Evolutionary conservation across 805 yeast species (phyloP).

Genomic region (Candida taoyuanica): DNA sequence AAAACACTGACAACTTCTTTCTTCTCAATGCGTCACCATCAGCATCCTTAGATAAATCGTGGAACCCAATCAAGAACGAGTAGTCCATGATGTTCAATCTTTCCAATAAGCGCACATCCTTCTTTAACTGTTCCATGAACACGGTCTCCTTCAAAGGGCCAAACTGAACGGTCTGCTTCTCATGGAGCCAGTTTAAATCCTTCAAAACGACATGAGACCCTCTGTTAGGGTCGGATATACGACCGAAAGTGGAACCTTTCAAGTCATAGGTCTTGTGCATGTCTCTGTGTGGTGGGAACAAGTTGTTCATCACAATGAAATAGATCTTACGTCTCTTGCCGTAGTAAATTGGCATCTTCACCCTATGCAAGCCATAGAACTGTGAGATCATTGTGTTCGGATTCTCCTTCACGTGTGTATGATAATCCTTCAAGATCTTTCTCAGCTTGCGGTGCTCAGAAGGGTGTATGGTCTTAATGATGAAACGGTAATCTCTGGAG

Average conservation of each 20-base stretch:
- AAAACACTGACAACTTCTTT: conserved; percentile 35
- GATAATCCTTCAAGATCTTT: conserved; percentile 67
- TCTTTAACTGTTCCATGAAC: conserved; percentile 64
- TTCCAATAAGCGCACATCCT: conserved; percentile 70
- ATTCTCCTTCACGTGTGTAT: conserved; percentile 71
- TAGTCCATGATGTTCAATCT: conserved; percentile 91
- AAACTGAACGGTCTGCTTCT: conserved; percentile 57
- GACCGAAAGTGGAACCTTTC: conserved; percentile 89
- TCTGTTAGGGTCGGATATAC: conserved; percentile 43
- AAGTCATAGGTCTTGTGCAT: conserved; percentile 83
- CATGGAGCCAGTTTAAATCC: conserved; percentile 84
- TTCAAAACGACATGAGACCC: conserved; percentile 55
- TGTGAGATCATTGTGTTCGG: conserved; percentile 92
- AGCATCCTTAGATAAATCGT: conserved; percentile 62
- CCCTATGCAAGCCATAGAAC: conserved; percentile 91
- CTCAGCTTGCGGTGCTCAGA: conserved; percentile 85
- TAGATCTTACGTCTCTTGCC: conserved; percentile 67
- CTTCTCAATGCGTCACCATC: conserved; percentile 28
- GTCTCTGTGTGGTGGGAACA: conserved; percentile 90
- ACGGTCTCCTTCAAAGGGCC: conserved; percentile 64
- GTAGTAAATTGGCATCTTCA: conserved; percentile 69
- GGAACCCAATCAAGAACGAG: conserved; percentile 83
- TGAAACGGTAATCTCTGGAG: conserved; percentile 88
- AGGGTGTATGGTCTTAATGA: conserved; percentile 93
- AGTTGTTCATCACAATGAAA: conserved; percentile 93